These are phyloP conservation scores for Phytophthora sp. DNA, from an alignment of 352 stramenopile genomes.

Conservation along the genomic window DNA sequence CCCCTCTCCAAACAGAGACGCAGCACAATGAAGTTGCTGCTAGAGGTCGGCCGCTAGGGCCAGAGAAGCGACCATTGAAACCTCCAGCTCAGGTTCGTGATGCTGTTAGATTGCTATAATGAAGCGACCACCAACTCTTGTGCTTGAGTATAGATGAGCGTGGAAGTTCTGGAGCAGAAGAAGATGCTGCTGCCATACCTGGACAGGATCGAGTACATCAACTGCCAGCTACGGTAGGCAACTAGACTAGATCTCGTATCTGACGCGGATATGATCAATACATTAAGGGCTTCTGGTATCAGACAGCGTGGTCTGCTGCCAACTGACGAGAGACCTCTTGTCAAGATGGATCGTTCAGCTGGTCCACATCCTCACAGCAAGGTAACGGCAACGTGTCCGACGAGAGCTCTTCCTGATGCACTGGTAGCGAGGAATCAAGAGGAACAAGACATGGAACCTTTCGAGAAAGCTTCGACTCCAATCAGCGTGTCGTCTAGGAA, in stretches of 20 bases:
- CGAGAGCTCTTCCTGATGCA: slow-evolving; percentile 3
- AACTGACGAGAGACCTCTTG: slow-evolving; percentile 19
- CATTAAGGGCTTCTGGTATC: not conserved
- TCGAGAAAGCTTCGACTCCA: not conserved
- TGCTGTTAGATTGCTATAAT: not conserved
- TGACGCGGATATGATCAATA: too few relatives aligned
- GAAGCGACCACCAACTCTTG: too few relatives aligned
- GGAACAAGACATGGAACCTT: slow-evolving; percentile 11
- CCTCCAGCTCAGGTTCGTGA: slow-evolving; percentile 9
- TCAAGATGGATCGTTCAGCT: slow-evolving; percentile 10
- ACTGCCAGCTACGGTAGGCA: slow-evolving; percentile 68
- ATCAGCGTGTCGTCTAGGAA: slow-evolving; percentile 36
- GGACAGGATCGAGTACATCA: slow-evolving; percentile 90
- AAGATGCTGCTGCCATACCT: slow-evolving; percentile 85
- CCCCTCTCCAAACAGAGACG: slow-evolving; percentile 6
- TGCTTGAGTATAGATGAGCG: slow-evolving; percentile 47
- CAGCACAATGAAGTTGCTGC: slow-evolving; percentile 14
- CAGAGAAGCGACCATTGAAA: slow-evolving; percentile 19
- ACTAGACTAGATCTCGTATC: not conserved
- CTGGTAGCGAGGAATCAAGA: slow-evolving; percentile 33
- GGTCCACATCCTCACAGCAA: slow-evolving; percentile 9
- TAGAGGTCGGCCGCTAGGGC: slow-evolving; percentile 6
- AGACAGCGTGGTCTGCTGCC: slow-evolving; percentile 57
- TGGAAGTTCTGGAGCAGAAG: slow-evolving; percentile 72
- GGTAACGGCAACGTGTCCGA: slow-evolving; percentile 7